Evolutionary conservation across 139 green algal species (phyloP).

Genomic region (Tetraselmis striata): DNA sequence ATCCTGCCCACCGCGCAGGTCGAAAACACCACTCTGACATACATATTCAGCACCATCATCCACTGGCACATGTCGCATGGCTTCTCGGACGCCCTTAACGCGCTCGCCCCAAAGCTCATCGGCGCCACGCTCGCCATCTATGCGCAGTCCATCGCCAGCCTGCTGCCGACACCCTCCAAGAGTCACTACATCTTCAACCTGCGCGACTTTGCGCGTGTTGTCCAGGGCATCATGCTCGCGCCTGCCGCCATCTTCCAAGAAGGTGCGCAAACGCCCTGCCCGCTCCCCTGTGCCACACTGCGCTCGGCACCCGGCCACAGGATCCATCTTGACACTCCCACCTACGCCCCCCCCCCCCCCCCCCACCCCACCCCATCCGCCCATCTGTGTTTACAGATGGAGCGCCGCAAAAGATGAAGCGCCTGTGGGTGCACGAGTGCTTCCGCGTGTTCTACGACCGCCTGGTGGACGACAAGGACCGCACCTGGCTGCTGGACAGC

Average conservation of each 20-base stretch:
- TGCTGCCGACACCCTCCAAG: conserved; percentile 71
- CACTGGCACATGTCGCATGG: conserved; percentile 52
- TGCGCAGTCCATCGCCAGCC: conserved; percentile 40
- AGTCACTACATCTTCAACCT: conserved; percentile 82
- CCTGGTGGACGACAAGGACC: conserved; percentile 57
- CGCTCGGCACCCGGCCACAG: too few species aligned
- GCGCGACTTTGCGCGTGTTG: conserved; percentile 66
- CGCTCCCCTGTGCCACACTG: too few species aligned
- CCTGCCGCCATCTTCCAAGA: not conserved
- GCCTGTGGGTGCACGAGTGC: conserved; percentile 69
- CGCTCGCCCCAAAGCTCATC: conserved; percentile 8
- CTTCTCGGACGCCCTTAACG: conserved; percentile 41
- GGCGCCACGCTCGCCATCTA: conserved; percentile 59
- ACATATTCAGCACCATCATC: conserved; percentile 72
- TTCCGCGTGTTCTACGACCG: conserved; percentile 72
- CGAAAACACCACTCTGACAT: conserved; percentile 34
- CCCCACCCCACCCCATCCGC: too few species aligned
- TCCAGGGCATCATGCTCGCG: conserved; percentile 33
- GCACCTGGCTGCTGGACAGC: conserved; percentile 54
- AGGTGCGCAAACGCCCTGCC: too few species aligned
- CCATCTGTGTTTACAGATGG: too few species aligned
- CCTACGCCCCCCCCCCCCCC: too few species aligned
- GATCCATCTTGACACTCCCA: not conserved
- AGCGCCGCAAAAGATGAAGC: conserved; percentile 25
- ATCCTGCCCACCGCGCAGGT: too few species aligned